phyloP scores from a whole-genome alignment of 768 basidiomycete species.

The Boletales sp. region DNA sequence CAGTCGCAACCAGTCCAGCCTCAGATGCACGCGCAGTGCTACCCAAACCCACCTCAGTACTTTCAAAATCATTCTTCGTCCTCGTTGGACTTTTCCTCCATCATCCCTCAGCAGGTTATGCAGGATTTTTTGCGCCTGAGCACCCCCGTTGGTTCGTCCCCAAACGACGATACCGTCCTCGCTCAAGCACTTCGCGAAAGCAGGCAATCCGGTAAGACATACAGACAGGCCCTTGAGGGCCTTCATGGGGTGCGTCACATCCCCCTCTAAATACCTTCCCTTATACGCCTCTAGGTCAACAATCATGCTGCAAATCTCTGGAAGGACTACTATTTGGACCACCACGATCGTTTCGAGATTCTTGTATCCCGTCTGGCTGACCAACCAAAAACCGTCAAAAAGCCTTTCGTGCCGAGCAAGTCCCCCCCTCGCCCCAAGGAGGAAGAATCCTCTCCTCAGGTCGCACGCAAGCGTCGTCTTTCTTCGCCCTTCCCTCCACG shows the following conservation, averaged over 20 bases:
- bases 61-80: slow-evolving; percentile 17
- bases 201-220: slow-evolving; percentile 42
- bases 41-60: slow-evolving; percentile 16
- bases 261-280: background rate
- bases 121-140: slow-evolving; percentile 55
- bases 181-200: slow-evolving; percentile 43
- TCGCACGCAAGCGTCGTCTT: slow-evolving; percentile 36
- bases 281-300: slow-evolving; percentile 33
- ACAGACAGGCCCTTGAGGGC: slow-evolving; percentile 63
- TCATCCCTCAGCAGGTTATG: slow-evolving; percentile 49
- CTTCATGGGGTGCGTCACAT: slow-evolving; percentile 55
- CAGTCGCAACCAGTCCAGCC: slow-evolving; percentile 34
- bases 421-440: slow-evolving; percentile 6
- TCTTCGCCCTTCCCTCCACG: slow-evolving; percentile 20
- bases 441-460: slow-evolving; percentile 18
- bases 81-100: slow-evolving; percentile 32
- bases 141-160: slow-evolving; percentile 45
- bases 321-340: slow-evolving; percentile 80
- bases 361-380: slow-evolving; percentile 23
- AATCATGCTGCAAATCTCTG: slow-evolving; percentile 56
- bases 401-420: slow-evolving; percentile 19
- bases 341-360: slow-evolving; percentile 57
- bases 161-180: slow-evolving; percentile 57
- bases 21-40: slow-evolving; percentile 18
- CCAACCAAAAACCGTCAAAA: slow-evolving; percentile 30